Percentiles rank a stretch among this genome's conserved stretches.
Conservation (phyloP, 2,329 filamentous ascomycete genomes). For the Cladophialophora bantiana region DNA sequence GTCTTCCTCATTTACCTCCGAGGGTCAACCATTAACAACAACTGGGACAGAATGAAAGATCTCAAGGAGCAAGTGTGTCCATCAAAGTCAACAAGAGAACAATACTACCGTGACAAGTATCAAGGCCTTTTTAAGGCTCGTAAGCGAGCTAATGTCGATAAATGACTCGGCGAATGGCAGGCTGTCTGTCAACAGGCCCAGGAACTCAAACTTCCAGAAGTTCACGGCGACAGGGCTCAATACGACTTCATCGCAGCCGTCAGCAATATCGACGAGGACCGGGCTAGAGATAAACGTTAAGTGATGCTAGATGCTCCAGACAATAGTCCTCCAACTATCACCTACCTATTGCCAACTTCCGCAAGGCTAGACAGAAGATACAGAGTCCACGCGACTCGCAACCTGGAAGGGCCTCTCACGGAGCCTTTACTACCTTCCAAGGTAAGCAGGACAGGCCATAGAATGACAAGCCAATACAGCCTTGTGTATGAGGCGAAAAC, state of each 20-base stretch:
- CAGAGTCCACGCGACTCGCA: background rate
- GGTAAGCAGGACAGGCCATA: background rate
- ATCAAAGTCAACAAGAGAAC: background rate
- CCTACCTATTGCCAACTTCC: background rate
- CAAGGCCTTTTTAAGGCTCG: background rate
- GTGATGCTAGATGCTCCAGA: background rate
- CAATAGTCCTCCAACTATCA: background rate
- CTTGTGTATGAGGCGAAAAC: background rate
- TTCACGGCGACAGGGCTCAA: background rate
- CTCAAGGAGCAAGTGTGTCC: background rate
- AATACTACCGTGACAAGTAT: background rate
- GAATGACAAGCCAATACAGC: background rate
- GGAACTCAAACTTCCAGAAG: background rate
- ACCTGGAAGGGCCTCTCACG: background rate
- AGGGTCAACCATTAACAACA: background rate
- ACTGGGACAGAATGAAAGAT: background rate
- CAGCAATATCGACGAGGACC: background rate
- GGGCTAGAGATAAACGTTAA: background rate
- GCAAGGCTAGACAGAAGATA: background rate
- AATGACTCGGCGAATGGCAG: background rate
- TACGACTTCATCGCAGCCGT: background rate
- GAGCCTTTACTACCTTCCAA: background rate
- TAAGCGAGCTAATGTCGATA: background rate
- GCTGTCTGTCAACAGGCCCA: background rate
- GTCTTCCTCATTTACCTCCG: background rate